These are phyloP conservation scores for Hericium coralloides DNA, from an alignment of 768 basidiomycete species.

Conservation along the genomic window DNA sequence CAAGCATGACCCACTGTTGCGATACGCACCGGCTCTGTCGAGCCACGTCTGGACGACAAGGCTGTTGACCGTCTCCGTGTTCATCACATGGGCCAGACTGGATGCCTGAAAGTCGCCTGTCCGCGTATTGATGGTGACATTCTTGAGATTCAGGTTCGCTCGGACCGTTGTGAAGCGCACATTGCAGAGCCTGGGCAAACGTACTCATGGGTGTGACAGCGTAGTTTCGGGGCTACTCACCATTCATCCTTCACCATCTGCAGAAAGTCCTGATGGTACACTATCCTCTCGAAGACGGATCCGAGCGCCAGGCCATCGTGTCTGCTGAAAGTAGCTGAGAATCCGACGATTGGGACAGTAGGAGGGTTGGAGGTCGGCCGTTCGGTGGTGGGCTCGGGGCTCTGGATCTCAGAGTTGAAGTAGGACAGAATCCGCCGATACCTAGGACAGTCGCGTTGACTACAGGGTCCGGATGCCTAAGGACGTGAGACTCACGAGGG, in stretches of 20 bases:
- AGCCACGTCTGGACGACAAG: constrained; percentile 80
- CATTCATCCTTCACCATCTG: constrained; percentile 93
- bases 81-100: constrained; percentile 74
- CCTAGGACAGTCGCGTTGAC: constrained; percentile 27
- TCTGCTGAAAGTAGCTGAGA: constrained; percentile 90
- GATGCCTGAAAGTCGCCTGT: constrained; percentile 79
- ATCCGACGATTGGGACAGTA: constrained; percentile 76
- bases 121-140: constrained; percentile 54
- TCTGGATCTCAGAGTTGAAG: constrained; percentile 62
- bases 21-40: constrained; percentile 62
- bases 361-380: constrained; percentile 27
- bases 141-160: constrained; percentile 59
- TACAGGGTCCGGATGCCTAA: background rate
- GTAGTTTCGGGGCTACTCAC: constrained; percentile 26
- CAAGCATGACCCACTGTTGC: background rate
- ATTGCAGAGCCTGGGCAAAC: constrained; percentile 59
- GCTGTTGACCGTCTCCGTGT: constrained; percentile 68
- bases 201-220: background rate
- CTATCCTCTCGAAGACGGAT: constrained; percentile 83
- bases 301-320: constrained; percentile 87
- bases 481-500: constrained; percentile 53
- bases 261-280: constrained; percentile 85
- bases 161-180: constrained; percentile 80
- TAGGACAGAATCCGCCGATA: constrained; percentile 80
- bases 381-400: constrained; percentile 31